Evolutionary conservation across 306 rosid species (phyloP), one percentile per base, ranked within the genome.

Genomic region (Luffa acutangula): DNA sequence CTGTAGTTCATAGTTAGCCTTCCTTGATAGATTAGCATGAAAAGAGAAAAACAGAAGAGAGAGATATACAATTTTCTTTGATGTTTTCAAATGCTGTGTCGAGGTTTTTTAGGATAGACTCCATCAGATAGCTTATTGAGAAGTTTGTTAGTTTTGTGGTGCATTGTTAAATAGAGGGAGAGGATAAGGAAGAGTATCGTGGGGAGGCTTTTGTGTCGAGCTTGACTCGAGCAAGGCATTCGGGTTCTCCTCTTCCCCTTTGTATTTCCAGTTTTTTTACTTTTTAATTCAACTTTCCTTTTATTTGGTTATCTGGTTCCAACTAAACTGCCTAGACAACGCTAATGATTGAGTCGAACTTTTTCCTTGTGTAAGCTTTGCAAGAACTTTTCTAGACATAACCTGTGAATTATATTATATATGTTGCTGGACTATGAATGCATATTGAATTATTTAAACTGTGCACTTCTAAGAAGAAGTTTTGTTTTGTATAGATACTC

Each of bases 401-500:
- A 43, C 31, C 37, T 20, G 76, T 70, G 2, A 70, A 70, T 9
- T 42, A 20, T n/a, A 43, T 43, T 70, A 43, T 41, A 20, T 5
- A 9, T 20, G 37, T 70, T 20, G 54, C 18, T 70, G 56, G 54
- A 42, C 36, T 70, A 9, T 4, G 75, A 42, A 42, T 41, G 1
- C 41, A 10, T 21, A 3, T 25, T 45, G 21, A 75, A 75, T 36
- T 39, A 20, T 5, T n/a, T 56, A 21, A 20, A 20, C 15, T n/a
- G 13, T 77, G 25, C 80, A 77, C 20, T 54, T 41, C 20, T 78
- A 14, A 78, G 36, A 39, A 18, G 4, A 59, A 9, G 56, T 66
- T 77, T 54, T 46, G 42, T 70, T 69, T 69, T 46, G 75, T 42
- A 78, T 82, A 94, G 98, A 87, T 87, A 80, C 80, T 86, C 46